phyloP scores from a whole-genome alignment of 495 filamentous ascomycete genomes.

The Penicillium soppii region DNA sequence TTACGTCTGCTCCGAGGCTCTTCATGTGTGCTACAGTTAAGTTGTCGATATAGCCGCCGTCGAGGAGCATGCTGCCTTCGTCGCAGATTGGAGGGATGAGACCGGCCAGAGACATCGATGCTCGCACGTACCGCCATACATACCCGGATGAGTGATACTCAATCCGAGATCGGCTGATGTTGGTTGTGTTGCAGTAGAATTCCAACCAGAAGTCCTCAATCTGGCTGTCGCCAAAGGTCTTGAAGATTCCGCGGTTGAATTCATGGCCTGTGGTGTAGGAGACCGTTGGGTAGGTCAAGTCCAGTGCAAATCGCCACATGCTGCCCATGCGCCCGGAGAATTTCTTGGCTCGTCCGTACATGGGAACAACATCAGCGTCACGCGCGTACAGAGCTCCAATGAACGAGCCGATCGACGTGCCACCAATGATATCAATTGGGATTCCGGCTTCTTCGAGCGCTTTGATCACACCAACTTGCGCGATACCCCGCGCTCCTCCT shows the following conservation, averaged over 20 bases:
- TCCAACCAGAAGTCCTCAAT: conserved; percentile 99
- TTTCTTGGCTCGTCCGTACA: conserved; percentile 95
- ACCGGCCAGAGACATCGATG: conserved; percentile 93
- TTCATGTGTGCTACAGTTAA: conserved; percentile 97
- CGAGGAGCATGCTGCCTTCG: conserved; percentile 92
- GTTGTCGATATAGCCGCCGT: conserved; percentile 97
- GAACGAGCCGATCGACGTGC: conserved; percentile 97
- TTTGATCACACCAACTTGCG: conserved; percentile 90
- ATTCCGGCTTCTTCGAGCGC: conserved; percentile 96
- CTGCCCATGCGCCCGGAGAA: conserved; percentile 96
- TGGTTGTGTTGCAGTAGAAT: conserved; percentile 98
- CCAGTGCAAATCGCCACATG: conserved; percentile 94
- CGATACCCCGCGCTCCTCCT: conserved; percentile 86
- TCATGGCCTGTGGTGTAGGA: conserved; percentile 98
- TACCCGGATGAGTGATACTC: conserved; percentile 95
- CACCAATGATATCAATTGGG: conserved; percentile 93
- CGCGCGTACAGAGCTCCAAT: conserved; percentile 94
- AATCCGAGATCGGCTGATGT: conserved; percentile 83
- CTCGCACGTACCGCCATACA: conserved; percentile 93
- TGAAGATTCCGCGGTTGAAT: conserved; percentile 99
- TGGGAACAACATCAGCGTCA: conserved; percentile 94
- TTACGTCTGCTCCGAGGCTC: conserved; percentile 83
- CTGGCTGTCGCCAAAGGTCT: conserved; percentile 91
- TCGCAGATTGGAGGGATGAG: conserved; percentile 92
- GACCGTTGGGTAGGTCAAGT: conserved; percentile 89